Percentiles rank a stretch among this genome's conserved stretches.
phyloP scores from a whole-genome alignment of 2,329 filamentous ascomycete genomes.

The Alternaria sp. region DNA sequence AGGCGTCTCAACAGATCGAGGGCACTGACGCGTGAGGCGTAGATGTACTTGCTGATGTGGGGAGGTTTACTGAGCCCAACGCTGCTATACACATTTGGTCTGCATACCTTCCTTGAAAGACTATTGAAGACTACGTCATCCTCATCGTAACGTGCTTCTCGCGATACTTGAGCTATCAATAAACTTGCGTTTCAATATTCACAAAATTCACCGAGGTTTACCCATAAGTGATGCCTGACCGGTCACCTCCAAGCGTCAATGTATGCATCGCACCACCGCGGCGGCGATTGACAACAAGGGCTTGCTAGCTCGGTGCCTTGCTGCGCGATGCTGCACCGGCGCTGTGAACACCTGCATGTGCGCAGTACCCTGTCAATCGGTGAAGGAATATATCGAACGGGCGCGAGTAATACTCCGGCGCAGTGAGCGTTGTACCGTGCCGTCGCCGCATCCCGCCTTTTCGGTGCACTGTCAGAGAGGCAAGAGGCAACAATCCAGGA shows the following conservation, averaged over 20 bases:
- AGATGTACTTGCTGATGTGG: neutral
- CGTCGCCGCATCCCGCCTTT: constrained; percentile 6
- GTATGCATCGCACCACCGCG: constrained; percentile 2
- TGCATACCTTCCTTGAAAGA: neutral
- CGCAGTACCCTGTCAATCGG: constrained; percentile 1
- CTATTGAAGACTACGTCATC: neutral
- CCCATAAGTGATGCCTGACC: neutral
- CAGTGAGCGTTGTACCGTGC: constrained; percentile 10
- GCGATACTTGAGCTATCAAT: neutral
- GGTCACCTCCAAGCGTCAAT: neutral
- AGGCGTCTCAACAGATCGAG: constrained; percentile 1
- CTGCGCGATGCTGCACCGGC: constrained; percentile 14
- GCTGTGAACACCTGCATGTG: constrained; percentile 11
- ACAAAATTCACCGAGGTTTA: neutral
- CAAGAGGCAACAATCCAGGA: constrained; percentile 9
- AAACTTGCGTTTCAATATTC: neutral
- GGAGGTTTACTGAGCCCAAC: neutral
- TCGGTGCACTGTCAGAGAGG: constrained; percentile 3
- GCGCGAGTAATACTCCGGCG: constrained; percentile 18
- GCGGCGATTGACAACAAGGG: neutral
- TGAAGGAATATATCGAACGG: constrained; percentile 5
- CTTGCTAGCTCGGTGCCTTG: constrained; percentile 5
- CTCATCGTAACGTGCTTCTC: neutral
- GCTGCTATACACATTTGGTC: neutral
- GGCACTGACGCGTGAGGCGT: neutral